Conservation (phyloP, 768 basidiomycete genomes). For the Mycena rosella region DNA sequence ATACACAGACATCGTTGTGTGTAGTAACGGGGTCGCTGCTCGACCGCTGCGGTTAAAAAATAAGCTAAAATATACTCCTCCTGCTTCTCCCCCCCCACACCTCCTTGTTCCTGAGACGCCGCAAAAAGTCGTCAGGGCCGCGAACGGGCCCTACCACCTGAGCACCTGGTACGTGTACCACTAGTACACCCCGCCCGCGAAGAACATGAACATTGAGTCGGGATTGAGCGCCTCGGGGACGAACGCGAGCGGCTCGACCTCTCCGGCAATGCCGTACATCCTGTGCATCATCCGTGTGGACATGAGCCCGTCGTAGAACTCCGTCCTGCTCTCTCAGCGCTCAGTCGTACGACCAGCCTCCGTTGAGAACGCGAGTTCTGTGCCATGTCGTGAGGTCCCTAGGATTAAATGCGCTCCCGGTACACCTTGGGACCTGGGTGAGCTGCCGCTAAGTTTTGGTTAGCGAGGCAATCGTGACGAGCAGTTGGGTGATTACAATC, state of each 20-base stretch:
- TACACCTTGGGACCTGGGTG: neutral
- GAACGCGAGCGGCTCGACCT: conserved; percentile 5
- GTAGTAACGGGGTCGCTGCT: too few relatives aligned
- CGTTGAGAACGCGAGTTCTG: neutral
- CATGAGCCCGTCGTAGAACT: neutral
- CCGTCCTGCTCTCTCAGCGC: neutral
- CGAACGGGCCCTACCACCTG: neutral
- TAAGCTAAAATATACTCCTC: too few relatives aligned
- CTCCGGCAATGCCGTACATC: neutral
- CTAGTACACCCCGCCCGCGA: neutral
- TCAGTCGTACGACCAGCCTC: neutral
- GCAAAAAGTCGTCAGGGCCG: neutral
- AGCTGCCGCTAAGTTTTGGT: too few relatives aligned
- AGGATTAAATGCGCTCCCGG: neutral
- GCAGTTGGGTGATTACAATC: neutral
- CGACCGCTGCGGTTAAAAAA: too few relatives aligned
- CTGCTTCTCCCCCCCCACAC: neutral
- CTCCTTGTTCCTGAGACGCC: neutral
- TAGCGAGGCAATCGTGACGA: too few relatives aligned
- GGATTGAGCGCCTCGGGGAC: neutral
- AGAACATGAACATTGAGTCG: neutral
- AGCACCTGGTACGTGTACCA: neutral
- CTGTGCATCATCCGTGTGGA: neutral
- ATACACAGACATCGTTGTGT: too few relatives aligned
- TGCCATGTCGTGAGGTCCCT: neutral